Evolutionary conservation across 345 rosid species (phyloP).

Genomic region (Lumnitzera racemosa): DNA sequence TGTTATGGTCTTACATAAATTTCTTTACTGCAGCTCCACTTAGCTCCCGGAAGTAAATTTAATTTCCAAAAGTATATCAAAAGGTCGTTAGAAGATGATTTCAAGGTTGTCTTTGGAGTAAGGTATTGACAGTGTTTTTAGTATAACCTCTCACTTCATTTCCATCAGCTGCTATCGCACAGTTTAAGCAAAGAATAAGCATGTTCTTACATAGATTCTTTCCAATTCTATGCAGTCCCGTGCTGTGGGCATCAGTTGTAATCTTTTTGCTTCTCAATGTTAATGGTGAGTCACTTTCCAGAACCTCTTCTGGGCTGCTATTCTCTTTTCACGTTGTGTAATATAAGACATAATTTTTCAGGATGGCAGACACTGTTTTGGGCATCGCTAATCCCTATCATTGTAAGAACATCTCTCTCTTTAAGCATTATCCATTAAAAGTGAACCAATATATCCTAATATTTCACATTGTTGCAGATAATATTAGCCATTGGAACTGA

Average conservation of each 20-base stretch:
- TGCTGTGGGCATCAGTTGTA: constrained; percentile 83
- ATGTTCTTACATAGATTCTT: no score
- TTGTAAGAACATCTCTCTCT: constrained; percentile 43
- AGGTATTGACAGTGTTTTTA: constrained; percentile 31
- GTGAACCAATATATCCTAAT: no score
- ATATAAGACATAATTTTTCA: constrained; percentile 17
- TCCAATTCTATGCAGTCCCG: constrained; percentile 45
- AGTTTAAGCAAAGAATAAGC: no score
- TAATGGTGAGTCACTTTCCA: constrained; percentile 31
- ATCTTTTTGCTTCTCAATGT: constrained; percentile 80
- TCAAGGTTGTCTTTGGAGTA: constrained; percentile 70
- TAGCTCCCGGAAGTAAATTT: constrained; percentile 89
- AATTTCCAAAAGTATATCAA: constrained; percentile 89
- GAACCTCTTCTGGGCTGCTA: no score
- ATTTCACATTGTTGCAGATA: constrained; percentile 33
- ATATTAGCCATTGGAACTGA: constrained; percentile 86
- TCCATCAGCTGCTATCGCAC: no score
- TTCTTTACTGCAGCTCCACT: constrained; percentile 52
- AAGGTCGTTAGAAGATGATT: constrained; percentile 91
- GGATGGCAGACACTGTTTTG: constrained; percentile 72
- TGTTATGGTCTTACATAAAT: neutral
- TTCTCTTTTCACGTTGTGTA: no score
- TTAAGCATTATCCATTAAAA: neutral
- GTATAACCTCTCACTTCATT: neutral
- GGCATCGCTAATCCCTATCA: constrained; percentile 61